Percentiles rank a stretch among this genome's conserved stretches.
Evolutionary conservation across 345 rosid genomes (phyloP).

Genomic region (Melaleuca quinquenervia): DNA sequence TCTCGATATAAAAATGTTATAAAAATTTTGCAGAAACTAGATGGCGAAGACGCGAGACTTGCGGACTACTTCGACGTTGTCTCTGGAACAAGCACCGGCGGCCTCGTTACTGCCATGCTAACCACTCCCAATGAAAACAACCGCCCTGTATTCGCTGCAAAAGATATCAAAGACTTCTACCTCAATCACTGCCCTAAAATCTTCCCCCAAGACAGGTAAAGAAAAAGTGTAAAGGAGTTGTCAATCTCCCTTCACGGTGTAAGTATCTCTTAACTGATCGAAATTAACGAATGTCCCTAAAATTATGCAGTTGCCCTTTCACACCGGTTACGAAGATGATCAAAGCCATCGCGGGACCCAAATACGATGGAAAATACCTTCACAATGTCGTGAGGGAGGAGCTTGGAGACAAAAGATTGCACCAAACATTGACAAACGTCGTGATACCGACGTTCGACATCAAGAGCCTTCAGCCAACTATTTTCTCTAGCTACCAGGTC

Average conservation of each 20-base stretch:
- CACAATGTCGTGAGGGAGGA: constrained; percentile 10
- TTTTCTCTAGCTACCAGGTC: constrained; percentile 22
- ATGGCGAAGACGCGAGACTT: constrained; percentile 19
- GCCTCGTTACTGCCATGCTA: constrained; percentile 26
- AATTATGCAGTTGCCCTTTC: neutral
- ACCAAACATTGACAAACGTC: constrained; percentile 20
- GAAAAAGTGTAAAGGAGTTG: neutral
- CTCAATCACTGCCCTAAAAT: constrained; percentile 12
- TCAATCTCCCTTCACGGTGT: neutral
- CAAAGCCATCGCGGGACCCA: constrained; percentile 15
- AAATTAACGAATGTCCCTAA: neutral
- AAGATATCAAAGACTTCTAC: constrained; percentile 19
- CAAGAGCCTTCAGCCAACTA: constrained; percentile 21
- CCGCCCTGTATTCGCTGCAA: constrained; percentile 23
- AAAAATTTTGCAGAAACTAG: constrained; percentile 11
- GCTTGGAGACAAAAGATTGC: constrained; percentile 11
- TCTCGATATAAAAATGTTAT: neutral
- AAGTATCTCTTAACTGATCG: neutral
- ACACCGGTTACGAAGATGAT: neutral
- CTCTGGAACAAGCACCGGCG: constrained; percentile 31
- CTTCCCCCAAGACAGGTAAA: constrained; percentile 15
- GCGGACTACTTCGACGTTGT: constrained; percentile 35
- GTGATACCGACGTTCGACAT: constrained; percentile 32
- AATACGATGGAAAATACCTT: constrained; percentile 19
- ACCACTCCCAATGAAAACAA: constrained; percentile 16